phyloP scores from a whole-genome alignment of 345 rosid genomes.

The Linum lewisii region DNA sequence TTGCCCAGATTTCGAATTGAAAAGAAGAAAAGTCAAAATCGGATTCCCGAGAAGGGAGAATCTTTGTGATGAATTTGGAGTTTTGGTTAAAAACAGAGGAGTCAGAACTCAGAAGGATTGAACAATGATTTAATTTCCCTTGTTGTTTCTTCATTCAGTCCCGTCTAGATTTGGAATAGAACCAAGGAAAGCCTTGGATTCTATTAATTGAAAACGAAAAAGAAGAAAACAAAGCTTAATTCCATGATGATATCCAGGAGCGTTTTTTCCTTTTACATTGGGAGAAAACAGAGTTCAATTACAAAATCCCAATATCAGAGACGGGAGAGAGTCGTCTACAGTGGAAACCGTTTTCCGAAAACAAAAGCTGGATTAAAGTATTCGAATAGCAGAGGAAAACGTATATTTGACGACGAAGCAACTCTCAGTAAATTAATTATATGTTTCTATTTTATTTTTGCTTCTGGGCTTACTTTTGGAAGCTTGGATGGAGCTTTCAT shows the following conservation, averaged over 20 bases:
- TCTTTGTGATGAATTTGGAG: background rate
- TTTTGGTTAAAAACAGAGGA: background rate
- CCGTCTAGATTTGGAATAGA: background rate
- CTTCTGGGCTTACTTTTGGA: conserved; percentile 30
- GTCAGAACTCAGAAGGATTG: conserved; percentile 4
- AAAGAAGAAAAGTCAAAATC: background rate
- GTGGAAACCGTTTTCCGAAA: conserved; percentile 21
- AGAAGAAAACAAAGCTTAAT: background rate
- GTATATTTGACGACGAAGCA: background rate
- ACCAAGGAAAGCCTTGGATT: background rate
- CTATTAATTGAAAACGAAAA: background rate
- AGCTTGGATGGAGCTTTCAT: conserved; percentile 25
- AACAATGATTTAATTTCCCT: background rate
- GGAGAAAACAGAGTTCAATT: conserved; percentile 12
- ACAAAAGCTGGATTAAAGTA: background rate
- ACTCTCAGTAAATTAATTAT: conserved; percentile 6
- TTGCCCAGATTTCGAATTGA: conserved; percentile 19
- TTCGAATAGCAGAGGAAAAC: conserved; percentile 1
- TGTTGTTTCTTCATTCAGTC: background rate
- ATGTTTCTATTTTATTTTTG: conserved; percentile 17
- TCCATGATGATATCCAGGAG: conserved; percentile 14
- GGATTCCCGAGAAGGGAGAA: background rate
- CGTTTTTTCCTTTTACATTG: conserved; percentile 20
- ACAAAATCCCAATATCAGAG: background rate
- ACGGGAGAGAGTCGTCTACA: conserved; percentile 5